Evolutionary conservation across 495 filamentous ascomycete genomes (phyloP).

Genomic region (Penicillium flavigenum): DNA sequence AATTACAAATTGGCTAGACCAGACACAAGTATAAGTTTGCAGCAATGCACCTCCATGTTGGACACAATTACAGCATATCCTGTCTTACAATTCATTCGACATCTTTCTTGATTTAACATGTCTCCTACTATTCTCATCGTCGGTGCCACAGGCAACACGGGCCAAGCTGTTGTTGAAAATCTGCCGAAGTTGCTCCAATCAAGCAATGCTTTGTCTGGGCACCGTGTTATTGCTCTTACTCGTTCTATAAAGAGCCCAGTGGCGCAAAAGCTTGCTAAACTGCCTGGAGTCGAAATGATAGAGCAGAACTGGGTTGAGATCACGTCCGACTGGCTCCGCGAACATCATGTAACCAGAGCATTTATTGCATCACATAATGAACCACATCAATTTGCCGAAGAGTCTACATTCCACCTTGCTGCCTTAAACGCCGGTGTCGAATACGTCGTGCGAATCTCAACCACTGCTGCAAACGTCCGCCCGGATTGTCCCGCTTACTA

Average conservation of each 20-base stretch:
- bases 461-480: constrained; percentile 41
- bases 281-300: constrained; percentile 40
- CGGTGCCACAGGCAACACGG: constrained; percentile 45
- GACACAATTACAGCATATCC: background rate
- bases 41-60: background rate
- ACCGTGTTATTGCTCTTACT: constrained; percentile 43
- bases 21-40: background rate
- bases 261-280: constrained; percentile 36
- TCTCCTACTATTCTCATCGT: constrained; percentile 22
- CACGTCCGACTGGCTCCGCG: constrained; percentile 42
- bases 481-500: constrained; percentile 43
- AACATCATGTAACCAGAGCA: constrained; percentile 38
- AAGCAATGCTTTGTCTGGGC: constrained; percentile 25
- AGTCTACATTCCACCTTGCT: constrained; percentile 37
- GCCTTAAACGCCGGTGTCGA: constrained; percentile 44
- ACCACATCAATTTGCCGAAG: constrained; percentile 44
- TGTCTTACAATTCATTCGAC: background rate
- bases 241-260: constrained; percentile 31
- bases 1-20: background rate
- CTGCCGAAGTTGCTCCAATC: constrained; percentile 33
- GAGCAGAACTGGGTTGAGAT: constrained; percentile 47
- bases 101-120: background rate
- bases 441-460: constrained; percentile 51
- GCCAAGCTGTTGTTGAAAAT: constrained; percentile 31
- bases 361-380: constrained; percentile 46